Conservation (phyloP, 202 grass and related monocot genomes). For the Carex arenaria region DNA sequence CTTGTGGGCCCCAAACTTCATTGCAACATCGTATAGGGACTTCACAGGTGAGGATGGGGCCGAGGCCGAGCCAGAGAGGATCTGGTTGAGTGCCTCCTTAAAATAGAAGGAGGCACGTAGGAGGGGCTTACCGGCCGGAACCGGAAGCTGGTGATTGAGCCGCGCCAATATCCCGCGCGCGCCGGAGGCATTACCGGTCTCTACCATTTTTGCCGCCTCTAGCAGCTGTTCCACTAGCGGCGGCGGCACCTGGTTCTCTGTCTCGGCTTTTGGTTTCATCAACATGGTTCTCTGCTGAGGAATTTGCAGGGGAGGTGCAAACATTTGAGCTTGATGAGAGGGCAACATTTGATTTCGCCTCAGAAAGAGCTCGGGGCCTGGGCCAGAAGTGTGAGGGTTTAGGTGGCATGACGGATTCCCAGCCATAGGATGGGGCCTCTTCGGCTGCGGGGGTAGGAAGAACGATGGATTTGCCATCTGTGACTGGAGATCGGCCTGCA, state of each 20-base stretch:
- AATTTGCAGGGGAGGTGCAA: background rate
- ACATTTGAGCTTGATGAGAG: background rate
- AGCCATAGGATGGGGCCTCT: constrained; percentile 44
- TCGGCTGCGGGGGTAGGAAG: constrained; percentile 17
- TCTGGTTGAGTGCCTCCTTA: constrained; percentile 69
- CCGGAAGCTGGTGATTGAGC: constrained; percentile 94
- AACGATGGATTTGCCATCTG: background rate
- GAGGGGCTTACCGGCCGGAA: constrained; percentile 60
- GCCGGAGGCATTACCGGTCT: constrained; percentile 65
- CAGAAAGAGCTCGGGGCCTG: constrained; percentile 23
- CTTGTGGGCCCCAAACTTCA: constrained; percentile 83
- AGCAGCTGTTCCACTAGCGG: constrained; percentile 54
- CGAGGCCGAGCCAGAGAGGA: constrained; percentile 37
- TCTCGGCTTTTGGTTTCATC: constrained; percentile 43
- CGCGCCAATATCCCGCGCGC: constrained; percentile 98
- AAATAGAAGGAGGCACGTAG: constrained; percentile 89
- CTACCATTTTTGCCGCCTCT: constrained; percentile 62
- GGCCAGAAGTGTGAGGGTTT: background rate
- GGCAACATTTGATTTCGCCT: constrained; percentile 16
- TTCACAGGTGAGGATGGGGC: constrained; percentile 2
- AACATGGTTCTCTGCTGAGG: constrained; percentile 16
- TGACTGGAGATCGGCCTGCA: constrained; percentile 5
- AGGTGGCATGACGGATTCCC: constrained; percentile 19
- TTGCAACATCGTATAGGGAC: constrained; percentile 48
- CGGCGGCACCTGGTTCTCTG: constrained; percentile 32